Percentiles rank a stretch among this genome's conserved stretches.
Conservation (phyloP, 257 asterid species). For the Cynanchum wilfordii region DNA sequence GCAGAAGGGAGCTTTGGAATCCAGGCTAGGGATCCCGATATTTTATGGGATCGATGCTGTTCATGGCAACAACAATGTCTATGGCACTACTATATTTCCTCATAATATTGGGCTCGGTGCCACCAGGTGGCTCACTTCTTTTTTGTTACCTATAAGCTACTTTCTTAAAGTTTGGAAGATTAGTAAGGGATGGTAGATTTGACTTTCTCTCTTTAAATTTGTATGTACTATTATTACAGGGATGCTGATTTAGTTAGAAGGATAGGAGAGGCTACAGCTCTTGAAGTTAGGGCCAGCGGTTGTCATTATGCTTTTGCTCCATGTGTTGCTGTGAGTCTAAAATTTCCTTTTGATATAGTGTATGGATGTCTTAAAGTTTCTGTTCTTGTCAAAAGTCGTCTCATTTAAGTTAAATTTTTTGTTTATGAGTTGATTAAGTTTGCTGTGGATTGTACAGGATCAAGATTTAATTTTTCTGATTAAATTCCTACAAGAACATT, state of each 20-base stretch:
- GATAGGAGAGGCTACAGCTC: slow-evolving; percentile 90
- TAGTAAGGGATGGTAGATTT: neutral
- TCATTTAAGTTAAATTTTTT: neutral
- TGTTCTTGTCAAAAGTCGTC: neutral
- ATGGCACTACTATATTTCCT: slow-evolving; percentile 89
- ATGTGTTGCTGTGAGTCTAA: slow-evolving; percentile 87
- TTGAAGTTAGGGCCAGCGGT: slow-evolving; percentile 94
- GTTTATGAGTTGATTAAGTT: neutral
- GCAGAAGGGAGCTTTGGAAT: slow-evolving; percentile 64
- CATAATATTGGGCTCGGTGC: slow-evolving; percentile 94
- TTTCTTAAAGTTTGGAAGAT: neutral
- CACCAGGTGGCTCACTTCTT: slow-evolving; percentile 49
- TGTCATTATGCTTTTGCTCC: slow-evolving; percentile 92
- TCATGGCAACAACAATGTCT: slow-evolving; percentile 89
- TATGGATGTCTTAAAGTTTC: neutral
- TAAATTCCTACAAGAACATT: neutral
- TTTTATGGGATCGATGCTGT: slow-evolving; percentile 86
- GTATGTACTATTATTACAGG: slow-evolving; percentile 32
- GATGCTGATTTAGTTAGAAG: slow-evolving; percentile 63
- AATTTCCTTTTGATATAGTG: neutral
- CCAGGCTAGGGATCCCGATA: slow-evolving; percentile 85
- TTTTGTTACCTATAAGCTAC: neutral
- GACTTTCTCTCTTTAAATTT: neutral
- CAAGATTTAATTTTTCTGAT: neutral
- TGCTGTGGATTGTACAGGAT: neutral